Conservation (phyloP, 2,329 filamentous ascomycete species). For the Paracoccidioides brasiliensis region DNA sequence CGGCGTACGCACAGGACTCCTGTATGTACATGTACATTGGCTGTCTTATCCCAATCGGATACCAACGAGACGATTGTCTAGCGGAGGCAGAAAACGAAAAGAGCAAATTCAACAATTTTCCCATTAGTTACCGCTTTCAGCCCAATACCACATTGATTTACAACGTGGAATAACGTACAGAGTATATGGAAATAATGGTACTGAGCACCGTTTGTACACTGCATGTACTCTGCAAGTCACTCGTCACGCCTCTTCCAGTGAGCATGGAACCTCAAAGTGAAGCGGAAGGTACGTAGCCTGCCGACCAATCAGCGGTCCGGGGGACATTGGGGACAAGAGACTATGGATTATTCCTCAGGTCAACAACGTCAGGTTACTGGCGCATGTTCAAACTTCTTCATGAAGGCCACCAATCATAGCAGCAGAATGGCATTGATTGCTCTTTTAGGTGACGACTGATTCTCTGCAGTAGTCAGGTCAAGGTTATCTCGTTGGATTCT, state of each 20-base stretch:
- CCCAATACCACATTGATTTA: neutral
- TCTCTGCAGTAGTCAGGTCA: neutral
- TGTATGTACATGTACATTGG: too few species aligned
- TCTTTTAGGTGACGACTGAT: neutral
- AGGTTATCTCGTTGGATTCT: neutral
- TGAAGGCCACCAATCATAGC: neutral
- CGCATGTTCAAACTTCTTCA: neutral
- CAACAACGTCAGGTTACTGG: neutral
- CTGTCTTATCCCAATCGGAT: too few species aligned
- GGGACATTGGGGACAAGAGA: too few species aligned
- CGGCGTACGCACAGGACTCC: too few species aligned
- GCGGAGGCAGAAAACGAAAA: neutral
- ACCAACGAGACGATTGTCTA: too few species aligned
- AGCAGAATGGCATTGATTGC: neutral
- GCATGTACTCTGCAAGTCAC: neutral
- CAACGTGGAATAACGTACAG: neutral
- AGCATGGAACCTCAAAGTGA: conserved; percentile 1
- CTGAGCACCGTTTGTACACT: neutral
- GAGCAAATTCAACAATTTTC: neutral
- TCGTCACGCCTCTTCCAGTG: neutral
- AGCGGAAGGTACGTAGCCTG: neutral
- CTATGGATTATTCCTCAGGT: neutral
- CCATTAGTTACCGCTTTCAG: neutral
- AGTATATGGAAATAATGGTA: too few species aligned
- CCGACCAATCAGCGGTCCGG: neutral